These are phyloP conservation scores for Cryphonectria parasitica DNA, from an alignment of 2,329 filamentous ascomycete species.

Conservation along the genomic window DNA sequence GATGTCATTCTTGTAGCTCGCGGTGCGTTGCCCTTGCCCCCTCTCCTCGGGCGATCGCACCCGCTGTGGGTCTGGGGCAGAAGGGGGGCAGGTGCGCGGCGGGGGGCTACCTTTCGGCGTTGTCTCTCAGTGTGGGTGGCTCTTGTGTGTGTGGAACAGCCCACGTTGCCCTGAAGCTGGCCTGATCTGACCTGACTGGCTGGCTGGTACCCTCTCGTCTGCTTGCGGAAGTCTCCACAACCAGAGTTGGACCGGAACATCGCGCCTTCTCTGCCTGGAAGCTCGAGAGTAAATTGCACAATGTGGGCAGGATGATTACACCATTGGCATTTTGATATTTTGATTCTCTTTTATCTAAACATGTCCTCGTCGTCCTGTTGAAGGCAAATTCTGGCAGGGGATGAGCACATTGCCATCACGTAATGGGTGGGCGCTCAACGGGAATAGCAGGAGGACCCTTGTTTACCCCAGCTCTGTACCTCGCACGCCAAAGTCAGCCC, in stretches of 20 bases:
- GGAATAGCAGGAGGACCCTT: neutral
- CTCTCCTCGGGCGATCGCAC: neutral
- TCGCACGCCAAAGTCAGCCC: conserved; percentile 9
- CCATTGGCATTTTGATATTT: neutral
- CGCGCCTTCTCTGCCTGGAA: neutral
- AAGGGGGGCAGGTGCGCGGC: neutral
- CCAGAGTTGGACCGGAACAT: neutral
- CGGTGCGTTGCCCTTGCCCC: neutral
- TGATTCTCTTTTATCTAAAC: neutral
- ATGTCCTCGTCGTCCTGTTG: neutral
- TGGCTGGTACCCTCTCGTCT: neutral
- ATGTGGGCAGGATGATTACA: neutral
- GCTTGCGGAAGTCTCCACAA: neutral
- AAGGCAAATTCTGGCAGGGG: neutral
- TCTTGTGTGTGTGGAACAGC: conserved; percentile 6
- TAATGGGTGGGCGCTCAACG: neutral
- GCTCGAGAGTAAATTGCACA: neutral
- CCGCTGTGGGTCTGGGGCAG: conserved; percentile 15
- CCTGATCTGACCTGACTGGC: neutral
- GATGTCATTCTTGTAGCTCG: conserved; percentile 14
- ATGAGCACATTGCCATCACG: neutral
- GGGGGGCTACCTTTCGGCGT: neutral
- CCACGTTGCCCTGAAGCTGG: conserved; percentile 5
- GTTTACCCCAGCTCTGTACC: neutral
- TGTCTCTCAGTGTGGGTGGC: neutral